Evolutionary conservation across 352 stramenopile species (phyloP), one percentile per base, ranked within the genome.

Genomic region (Globisporangium nunn): DNA sequence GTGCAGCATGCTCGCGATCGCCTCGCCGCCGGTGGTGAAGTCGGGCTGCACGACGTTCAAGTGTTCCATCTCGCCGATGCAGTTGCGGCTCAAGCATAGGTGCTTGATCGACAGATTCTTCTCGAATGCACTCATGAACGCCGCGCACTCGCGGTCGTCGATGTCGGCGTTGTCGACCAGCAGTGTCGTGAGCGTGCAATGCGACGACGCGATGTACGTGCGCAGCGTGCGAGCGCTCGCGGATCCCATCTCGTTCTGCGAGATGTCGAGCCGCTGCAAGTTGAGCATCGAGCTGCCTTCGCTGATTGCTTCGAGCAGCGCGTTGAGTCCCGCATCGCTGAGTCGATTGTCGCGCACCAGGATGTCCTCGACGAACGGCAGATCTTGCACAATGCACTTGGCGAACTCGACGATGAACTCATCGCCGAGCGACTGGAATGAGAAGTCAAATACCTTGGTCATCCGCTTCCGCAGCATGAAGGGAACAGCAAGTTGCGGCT

Each of bases 261-360:
- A 91, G 54, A 89, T 93, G 64, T 85, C 77, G 6, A 82, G 72
- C 3, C 60, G 75, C 49, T 71, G 63, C 12, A 81, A 68, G 48
- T 73, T 72, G 33, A 87, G 63, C 54, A 79, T 82, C 14, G 63
- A 61, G 48, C 65, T 82, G 45, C 71, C 76, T n/a, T 70, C 37
- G 23, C 68, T 71, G n/a, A 93, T 71, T 18, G 78, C 78, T 35
- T 69, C 49, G 0, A 93, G 64, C 15, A 93, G 62, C 3, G 65
- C 62, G 52, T 90, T 73, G 15, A 93, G 56, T 0, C 83, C 83
- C 2, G 72, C 66, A 52, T 97, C 88, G 7, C 64, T 95, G 12
- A 97, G 68, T 0, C 88, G 82, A 45, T 97, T 97, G 66, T 96
- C 86, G 6, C 81, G 72, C 4, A 97, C 77, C 28, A 87, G 81